These are phyloP conservation scores for Pythium brassicae DNA, from an alignment of 352 stramenopile species.

Conservation along the genomic window DNA sequence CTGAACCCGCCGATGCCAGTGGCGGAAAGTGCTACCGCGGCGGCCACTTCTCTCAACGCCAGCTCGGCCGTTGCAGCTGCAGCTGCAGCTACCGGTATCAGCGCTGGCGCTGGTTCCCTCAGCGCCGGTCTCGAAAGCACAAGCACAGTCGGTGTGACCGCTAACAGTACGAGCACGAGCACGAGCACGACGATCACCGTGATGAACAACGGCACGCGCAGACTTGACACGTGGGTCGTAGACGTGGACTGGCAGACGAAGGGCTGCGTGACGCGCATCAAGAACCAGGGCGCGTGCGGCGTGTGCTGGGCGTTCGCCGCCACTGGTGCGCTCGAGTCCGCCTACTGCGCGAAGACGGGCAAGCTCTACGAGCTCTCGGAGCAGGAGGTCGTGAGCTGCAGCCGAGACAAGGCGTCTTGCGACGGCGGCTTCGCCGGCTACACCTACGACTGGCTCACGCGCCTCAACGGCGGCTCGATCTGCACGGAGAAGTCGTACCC, in stretches of 20 bases:
- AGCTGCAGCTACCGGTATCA: too few species aligned
- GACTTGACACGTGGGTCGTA: conserved; percentile 1
- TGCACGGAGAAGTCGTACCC: conserved; percentile 14
- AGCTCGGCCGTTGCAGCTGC: neutral
- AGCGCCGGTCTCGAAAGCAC: too few species aligned
- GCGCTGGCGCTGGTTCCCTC: too few species aligned
- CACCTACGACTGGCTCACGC: conserved; percentile 8
- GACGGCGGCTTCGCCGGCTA: neutral
- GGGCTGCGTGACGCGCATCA: conserved; percentile 20
- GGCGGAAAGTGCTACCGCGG: too few species aligned
- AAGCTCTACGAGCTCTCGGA: conserved; percentile 14
- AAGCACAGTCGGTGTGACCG: neutral
- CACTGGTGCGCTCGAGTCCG: conserved; percentile 13
- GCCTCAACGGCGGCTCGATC: conserved; percentile 12
- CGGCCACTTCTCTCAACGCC: neutral
- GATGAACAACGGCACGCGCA: neutral
- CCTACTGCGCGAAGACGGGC: conserved; percentile 16
- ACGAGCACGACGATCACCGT: neutral
- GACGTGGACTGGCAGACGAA: conserved; percentile 15
- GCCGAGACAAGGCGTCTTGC: neutral
- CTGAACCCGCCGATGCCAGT: neutral
- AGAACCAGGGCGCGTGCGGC: conserved; percentile 20
- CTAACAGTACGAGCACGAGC: neutral
- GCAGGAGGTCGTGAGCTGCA: conserved; percentile 15
- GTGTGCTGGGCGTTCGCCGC: conserved; percentile 16